Evolutionary conservation across 768 basidiomycete genomes (phyloP), one percentile per base, ranked within the genome.

Genomic region (Pleurotus salmoneostramineus): DNA sequence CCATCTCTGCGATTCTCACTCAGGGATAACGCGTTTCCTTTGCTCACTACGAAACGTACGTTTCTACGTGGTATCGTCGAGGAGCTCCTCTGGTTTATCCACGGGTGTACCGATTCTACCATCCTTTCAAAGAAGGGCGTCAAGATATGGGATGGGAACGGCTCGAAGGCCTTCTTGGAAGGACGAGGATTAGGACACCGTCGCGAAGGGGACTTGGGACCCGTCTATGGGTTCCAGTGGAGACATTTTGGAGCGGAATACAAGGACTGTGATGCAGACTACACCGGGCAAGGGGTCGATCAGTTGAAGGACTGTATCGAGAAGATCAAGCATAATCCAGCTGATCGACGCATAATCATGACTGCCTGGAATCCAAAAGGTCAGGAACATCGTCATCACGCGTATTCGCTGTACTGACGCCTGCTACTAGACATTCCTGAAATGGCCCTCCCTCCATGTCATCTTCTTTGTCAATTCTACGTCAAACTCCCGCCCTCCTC

Each of bases 291-390:
- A 64, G 93, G 95, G 27, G 93, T 94, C 44, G 96, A 99, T 74
- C 96, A 99, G 76, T 76, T 98, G 47, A 72, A 78, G 50, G 91
- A 96, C 66, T 92, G 92, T 64, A 91, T 98, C 43, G 74, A 81
- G 62, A 97, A 97, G 76, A 98, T 98, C 72, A 92, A 84, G 74
- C 81, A 94, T 62, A 85, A 93, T 65, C 97, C 95, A 1, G 96
- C 91, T 1, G 95, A 98, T 75, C 80, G 96, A 35, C 79, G 96
- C 21, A 98, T 99, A 63, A 92, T 98, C 42, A 72, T 98, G 44
- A 94, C 89, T 66, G 96, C 97, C 17, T 99, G 97, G 97, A 99
- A 98, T 67, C 96, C 96, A 0, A 92, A 89, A 69, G 97, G 97
- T 95, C 61, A n/a, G 6, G 4, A 15, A 12, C 40, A 50, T 49